These are phyloP conservation scores for Simplicillium aogashimaense DNA, from an alignment of 2,329 filamentous ascomycete species.

Conservation along the genomic window DNA sequence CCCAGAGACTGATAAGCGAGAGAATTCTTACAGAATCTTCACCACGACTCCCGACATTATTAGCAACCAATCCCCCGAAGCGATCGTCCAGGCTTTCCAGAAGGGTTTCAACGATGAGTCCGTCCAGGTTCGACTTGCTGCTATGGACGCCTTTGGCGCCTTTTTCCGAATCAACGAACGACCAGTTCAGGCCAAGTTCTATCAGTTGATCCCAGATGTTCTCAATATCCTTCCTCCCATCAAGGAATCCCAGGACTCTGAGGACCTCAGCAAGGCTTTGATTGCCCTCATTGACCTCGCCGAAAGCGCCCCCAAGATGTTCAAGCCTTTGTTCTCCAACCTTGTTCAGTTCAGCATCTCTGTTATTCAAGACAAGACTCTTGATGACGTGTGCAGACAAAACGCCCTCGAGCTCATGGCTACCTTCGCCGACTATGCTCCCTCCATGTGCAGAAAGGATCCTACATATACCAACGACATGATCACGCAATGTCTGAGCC, in stretches of 20 bases:
- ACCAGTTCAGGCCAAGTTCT: constrained; percentile 84
- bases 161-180: constrained; percentile 90
- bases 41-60: constrained; percentile 92
- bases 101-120: constrained; percentile 87
- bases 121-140: constrained; percentile 78
- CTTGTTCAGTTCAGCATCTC: constrained; percentile 88
- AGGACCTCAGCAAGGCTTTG: constrained; percentile 82
- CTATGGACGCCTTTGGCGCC: constrained; percentile 92
- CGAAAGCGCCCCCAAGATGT: constrained; percentile 94
- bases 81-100: constrained; percentile 80
- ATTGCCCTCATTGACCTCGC: constrained; percentile 89
- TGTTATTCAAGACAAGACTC: constrained; percentile 91
- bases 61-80: constrained; percentile 86
- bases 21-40: constrained; percentile 91
- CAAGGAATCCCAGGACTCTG: constrained; percentile 83
- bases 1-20: constrained; percentile 70
- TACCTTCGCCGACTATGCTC: constrained; percentile 91
- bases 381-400: constrained; percentile 81
- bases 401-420: constrained; percentile 96
- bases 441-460: constrained; percentile 92
- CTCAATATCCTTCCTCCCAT: constrained; percentile 91
- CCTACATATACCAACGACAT: constrained; percentile 86
- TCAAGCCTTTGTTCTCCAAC: constrained; percentile 86
- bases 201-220: constrained; percentile 75
- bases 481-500: constrained; percentile 94